Conservation (phyloP, 768 basidiomycete genomes). For the Russula sp. region DNA sequence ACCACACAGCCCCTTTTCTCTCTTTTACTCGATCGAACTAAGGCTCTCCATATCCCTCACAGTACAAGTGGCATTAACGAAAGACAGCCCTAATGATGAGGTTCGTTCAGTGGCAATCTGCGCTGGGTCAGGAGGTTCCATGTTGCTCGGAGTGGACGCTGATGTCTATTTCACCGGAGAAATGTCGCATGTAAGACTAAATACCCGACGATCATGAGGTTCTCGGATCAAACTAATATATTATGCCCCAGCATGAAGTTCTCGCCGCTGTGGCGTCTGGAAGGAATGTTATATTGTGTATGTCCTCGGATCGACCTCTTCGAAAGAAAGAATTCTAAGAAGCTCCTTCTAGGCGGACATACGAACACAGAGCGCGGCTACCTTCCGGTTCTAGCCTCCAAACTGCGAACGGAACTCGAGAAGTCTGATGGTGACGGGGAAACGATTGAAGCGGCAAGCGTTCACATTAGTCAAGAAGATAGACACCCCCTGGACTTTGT, state of each 20-base stretch:
- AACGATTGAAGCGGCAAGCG: slow-evolving; percentile 43
- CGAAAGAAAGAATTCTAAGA: neutral
- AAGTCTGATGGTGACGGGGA: slow-evolving; percentile 39
- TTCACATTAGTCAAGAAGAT: slow-evolving; percentile 72
- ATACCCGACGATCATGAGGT: slow-evolving; percentile 15
- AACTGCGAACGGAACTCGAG: slow-evolving; percentile 54
- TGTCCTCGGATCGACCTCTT: slow-evolving; percentile 35
- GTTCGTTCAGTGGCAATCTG: slow-evolving; percentile 77
- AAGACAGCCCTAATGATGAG: slow-evolving; percentile 29
- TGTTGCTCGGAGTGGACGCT: slow-evolving; percentile 67
- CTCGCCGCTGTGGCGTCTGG: slow-evolving; percentile 75
- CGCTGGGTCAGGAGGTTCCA: slow-evolving; percentile 82
- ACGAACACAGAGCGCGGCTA: slow-evolving; percentile 95
- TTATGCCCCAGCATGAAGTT: slow-evolving; percentile 68
- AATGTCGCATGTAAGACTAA: slow-evolving; percentile 67
- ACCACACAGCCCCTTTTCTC: neutral
- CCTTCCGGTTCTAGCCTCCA: slow-evolving; percentile 67
- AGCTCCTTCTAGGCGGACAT: slow-evolving; percentile 63
- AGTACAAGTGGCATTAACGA: slow-evolving; percentile 64
- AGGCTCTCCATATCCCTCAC: slow-evolving; percentile 16
- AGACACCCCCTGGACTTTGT: slow-evolving; percentile 70
- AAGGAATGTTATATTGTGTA: slow-evolving; percentile 80
- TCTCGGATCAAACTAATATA: slow-evolving; percentile 16
- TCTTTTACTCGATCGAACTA: slow-evolving; percentile 3
- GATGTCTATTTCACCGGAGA: slow-evolving; percentile 94